Percentiles rank a stretch among this genome's conserved stretches.
Conservation (phyloP, 164 flowering plant genomes). For the Euptelea pleiosperma region DNA sequence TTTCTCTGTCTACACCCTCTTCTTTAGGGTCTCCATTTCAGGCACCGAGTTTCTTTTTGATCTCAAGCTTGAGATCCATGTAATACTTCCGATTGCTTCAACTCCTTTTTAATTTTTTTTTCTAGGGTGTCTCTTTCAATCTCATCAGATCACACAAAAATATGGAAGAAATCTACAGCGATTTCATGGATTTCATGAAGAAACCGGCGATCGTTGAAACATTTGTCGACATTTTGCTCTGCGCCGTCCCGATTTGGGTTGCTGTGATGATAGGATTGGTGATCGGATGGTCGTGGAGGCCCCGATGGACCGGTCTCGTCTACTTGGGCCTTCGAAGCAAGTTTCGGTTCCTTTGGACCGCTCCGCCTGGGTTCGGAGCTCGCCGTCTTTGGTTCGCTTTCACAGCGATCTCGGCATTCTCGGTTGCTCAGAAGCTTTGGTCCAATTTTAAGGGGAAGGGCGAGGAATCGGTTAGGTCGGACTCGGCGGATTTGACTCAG, state of each 20-base stretch:
- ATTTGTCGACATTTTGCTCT: constrained; percentile 89
- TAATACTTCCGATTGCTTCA: constrained; percentile 4
- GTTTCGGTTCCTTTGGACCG: constrained; percentile 71
- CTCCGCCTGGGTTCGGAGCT: constrained; percentile 78
- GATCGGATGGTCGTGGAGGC: constrained; percentile 99
- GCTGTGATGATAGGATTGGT: constrained; percentile 90
- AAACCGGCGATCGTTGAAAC: constrained; percentile 61
- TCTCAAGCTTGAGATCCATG: constrained; percentile 1
- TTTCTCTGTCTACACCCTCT: background rate
- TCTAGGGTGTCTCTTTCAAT: constrained; percentile 1
- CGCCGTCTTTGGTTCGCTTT: constrained; percentile 85
- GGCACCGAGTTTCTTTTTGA: constrained; percentile 9
- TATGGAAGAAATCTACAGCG: constrained; percentile 31
- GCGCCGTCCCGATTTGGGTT: constrained; percentile 96
- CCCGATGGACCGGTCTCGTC: constrained; percentile 78
- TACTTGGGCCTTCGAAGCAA: constrained; percentile 65
- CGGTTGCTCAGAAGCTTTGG: constrained; percentile 59
- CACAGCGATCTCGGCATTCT: constrained; percentile 79
- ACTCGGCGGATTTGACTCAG: constrained; percentile 5
- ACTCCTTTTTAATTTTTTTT: background rate
- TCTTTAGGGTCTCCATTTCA: background rate
- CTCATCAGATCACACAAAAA: background rate
- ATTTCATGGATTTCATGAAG: constrained; percentile 47
- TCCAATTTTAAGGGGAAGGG: constrained; percentile 35
- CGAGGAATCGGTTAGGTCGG: constrained; percentile 15